phyloP scores from a whole-genome alignment of 169 alveolate species.

The Babesia ovata region DNA sequence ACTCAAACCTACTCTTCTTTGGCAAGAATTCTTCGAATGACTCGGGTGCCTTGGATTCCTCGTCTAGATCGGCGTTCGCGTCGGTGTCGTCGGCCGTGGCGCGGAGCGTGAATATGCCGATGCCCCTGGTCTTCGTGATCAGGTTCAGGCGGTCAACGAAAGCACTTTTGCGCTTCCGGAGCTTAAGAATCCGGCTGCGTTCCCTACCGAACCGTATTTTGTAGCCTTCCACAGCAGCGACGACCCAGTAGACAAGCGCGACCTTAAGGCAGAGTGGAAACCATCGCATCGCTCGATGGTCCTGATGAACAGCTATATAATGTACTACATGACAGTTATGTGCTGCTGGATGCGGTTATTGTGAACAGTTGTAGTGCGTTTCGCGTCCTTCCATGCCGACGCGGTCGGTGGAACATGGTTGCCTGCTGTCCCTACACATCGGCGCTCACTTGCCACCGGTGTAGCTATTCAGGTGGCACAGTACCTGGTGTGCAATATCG shows the following conservation, averaged over 20 bases:
- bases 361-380: too few relatives aligned
- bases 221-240: slow-evolving; percentile 26
- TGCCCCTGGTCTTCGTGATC: slow-evolving; percentile 54
- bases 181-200: slow-evolving; percentile 53
- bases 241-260: slow-evolving; percentile 13
- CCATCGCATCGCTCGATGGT: slow-evolving; percentile 39
- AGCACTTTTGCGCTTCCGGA: slow-evolving; percentile 53
- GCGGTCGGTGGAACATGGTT: too few relatives aligned
- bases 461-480: neutral
- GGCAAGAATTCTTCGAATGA: slow-evolving; percentile 18
- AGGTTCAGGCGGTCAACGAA: slow-evolving; percentile 46
- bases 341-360: too few relatives aligned
- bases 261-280: slow-evolving; percentile 27
- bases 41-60: neutral
- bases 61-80: neutral
- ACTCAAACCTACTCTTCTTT: slow-evolving; percentile 18
- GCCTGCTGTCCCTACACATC: too few relatives aligned
- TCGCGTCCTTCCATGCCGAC: too few relatives aligned
- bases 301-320: too few relatives aligned
- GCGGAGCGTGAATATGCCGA: slow-evolving; percentile 45
- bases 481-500: neutral
- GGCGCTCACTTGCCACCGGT: too few relatives aligned
- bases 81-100: slow-evolving; percentile 42
- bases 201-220: slow-evolving; percentile 63
- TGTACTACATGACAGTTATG: too few relatives aligned